These are phyloP conservation scores for Hanseniaspora sp. DNA, from an alignment of 1,139 yeast genomes.

Conservation along the genomic window DNA sequence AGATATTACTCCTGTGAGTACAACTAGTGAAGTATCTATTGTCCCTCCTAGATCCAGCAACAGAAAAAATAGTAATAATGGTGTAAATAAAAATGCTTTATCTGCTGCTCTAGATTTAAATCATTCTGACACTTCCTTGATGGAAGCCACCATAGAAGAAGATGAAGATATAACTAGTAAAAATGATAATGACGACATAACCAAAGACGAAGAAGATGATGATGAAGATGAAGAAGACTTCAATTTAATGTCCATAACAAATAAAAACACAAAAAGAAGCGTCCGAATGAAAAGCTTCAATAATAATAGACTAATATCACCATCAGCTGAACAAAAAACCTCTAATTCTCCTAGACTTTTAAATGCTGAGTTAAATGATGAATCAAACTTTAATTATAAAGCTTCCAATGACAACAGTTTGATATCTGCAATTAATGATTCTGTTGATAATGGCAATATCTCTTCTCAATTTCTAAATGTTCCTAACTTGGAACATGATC, in stretches of 20 bases:
- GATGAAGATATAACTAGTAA: neutral
- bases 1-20: neutral
- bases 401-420: neutral
- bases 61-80: neutral
- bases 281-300: slow-evolving; percentile 6
- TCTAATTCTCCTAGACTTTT: slow-evolving; percentile 10
- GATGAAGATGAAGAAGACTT: slow-evolving; percentile 14
- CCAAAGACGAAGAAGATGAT: neutral
- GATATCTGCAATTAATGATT: neutral
- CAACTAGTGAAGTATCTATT: neutral
- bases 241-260: slow-evolving; percentile 3
- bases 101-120: neutral
- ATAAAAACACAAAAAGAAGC: slow-evolving; percentile 11
- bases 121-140: slow-evolving; percentile 8
- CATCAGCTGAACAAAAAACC: neutral
- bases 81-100: neutral
- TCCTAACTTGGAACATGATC: neutral
- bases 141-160: slow-evolving; percentile 11
- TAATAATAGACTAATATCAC: neutral
- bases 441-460: neutral
- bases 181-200: neutral
- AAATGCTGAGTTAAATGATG: neutral
- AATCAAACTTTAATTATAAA: neutral
- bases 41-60: slow-evolving; percentile 16
- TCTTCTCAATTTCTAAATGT: slow-evolving; percentile 5